phyloP scores from a whole-genome alignment of 257 asterid genomes.

The Solanum ossicruentum region DNA sequence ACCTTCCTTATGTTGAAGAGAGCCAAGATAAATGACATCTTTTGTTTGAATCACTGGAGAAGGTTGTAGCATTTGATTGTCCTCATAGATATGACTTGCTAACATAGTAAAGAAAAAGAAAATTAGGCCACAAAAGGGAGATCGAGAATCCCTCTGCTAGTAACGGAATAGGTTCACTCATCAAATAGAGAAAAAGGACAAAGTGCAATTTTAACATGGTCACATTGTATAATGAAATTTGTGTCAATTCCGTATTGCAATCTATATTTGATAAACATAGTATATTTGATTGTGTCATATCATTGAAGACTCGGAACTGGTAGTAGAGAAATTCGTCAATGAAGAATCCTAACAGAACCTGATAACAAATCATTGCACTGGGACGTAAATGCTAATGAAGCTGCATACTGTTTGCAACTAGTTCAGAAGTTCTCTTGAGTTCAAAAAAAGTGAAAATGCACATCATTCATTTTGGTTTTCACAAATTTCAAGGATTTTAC shows the following conservation, averaged over 20 bases:
- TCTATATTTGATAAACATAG: background rate
- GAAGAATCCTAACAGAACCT: background rate
- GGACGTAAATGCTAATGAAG: background rate
- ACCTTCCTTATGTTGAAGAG: slow-evolving; percentile 26
- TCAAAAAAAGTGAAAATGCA: background rate
- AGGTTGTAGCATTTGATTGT: slow-evolving; percentile 21
- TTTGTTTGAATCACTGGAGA: slow-evolving; percentile 21
- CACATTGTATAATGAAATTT: background rate
- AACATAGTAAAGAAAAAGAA: background rate
- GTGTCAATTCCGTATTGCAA: background rate
- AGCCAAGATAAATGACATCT: slow-evolving; percentile 12
- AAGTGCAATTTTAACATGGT: background rate
- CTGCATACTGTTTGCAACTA: background rate
- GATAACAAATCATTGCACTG: background rate
- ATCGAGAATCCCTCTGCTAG: background rate
- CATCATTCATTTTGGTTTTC: background rate
- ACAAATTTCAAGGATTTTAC: background rate
- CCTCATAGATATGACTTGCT: slow-evolving; percentile 31
- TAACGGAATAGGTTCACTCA: background rate
- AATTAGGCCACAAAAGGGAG: background rate
- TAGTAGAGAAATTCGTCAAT: background rate
- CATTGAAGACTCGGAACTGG: background rate
- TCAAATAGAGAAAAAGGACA: background rate
- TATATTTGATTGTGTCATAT: background rate
- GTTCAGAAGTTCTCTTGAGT: background rate